Percentiles rank a stretch among this genome's conserved stretches.
These are phyloP conservation scores for Aschersonia sp. DNA, from an alignment of 2,329 filamentous ascomycete genomes.

Conservation along the genomic window DNA sequence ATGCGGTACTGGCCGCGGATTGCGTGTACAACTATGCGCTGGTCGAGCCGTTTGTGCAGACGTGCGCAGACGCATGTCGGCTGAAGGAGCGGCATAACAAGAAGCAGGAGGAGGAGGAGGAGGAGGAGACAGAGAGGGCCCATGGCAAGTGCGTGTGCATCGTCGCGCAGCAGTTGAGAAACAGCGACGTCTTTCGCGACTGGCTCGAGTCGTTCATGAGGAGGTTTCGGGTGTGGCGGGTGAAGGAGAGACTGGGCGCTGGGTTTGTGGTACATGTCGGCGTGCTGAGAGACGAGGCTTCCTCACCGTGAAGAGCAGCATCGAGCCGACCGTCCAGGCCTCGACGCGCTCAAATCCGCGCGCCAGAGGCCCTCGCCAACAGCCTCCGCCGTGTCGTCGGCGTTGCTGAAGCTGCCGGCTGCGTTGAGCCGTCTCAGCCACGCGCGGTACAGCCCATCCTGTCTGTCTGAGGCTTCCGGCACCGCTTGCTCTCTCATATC, in stretches of 20 bases:
- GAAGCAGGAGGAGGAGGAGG: conserved; percentile 4
- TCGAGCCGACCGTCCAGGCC: conserved; percentile 20
- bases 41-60: conserved; percentile 66
- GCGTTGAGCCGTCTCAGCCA: conserved; percentile 19
- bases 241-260: conserved; percentile 46
- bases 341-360: conserved; percentile 21
- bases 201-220: conserved; percentile 59
- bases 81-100: conserved; percentile 25
- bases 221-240: conserved; percentile 60
- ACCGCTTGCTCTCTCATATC: background rate
- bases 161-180: conserved; percentile 78
- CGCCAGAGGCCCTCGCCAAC: conserved; percentile 15
- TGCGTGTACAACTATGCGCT: conserved; percentile 91
- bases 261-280: conserved; percentile 72
- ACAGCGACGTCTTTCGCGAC: conserved; percentile 67
- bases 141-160: conserved; percentile 47
- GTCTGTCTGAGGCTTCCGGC: background rate
- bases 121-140: background rate
- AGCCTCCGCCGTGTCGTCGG: conserved; percentile 17
- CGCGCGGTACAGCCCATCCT: conserved; percentile 6
- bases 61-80: conserved; percentile 60
- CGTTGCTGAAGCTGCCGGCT: conserved; percentile 22
- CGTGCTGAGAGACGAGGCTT: conserved; percentile 29
- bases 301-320: conserved; percentile 21
- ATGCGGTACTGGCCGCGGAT: conserved; percentile 72